Percentiles rank a stretch among this genome's conserved stretches.
These are phyloP conservation scores for Truncatella angustata DNA, from an alignment of 2,329 filamentous ascomycete genomes.

Conservation along the genomic window DNA sequence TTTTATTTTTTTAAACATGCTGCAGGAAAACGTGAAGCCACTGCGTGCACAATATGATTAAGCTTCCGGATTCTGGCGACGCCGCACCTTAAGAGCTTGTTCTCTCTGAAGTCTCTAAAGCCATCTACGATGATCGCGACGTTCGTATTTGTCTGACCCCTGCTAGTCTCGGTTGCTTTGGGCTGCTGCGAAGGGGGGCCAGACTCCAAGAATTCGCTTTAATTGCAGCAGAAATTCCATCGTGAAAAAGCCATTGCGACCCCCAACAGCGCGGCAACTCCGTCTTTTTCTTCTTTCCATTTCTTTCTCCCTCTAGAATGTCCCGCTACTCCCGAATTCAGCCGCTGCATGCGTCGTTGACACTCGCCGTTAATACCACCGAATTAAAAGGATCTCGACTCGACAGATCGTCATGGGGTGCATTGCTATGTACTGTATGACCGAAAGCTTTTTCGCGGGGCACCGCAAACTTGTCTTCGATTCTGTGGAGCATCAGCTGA, in stretches of 20 bases:
- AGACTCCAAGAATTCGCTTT: background rate
- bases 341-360: no score
- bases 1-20: no score
- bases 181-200: background rate
- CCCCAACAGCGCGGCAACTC: background rate
- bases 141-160: background rate
- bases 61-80: background rate
- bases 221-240: background rate
- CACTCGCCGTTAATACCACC: no score
- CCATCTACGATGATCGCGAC: background rate
- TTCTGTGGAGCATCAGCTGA: background rate
- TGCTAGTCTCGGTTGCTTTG: no score
- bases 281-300: background rate
- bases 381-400: no score
- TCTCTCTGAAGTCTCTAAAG: background rate
- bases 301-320: no score
- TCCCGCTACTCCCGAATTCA: no score
- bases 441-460: slow-evolving; percentile 8
- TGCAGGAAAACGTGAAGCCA: no score
- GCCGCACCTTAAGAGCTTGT: background rate
- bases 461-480: background rate
- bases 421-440: background rate
- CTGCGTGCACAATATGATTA: background rate
- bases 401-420: background rate
- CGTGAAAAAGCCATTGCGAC: background rate